Percentiles rank a stretch among this genome's conserved stretches.
Conservation (phyloP, 2,329 filamentous ascomycete species). For the Scortechinia acanthostroma region DNA sequence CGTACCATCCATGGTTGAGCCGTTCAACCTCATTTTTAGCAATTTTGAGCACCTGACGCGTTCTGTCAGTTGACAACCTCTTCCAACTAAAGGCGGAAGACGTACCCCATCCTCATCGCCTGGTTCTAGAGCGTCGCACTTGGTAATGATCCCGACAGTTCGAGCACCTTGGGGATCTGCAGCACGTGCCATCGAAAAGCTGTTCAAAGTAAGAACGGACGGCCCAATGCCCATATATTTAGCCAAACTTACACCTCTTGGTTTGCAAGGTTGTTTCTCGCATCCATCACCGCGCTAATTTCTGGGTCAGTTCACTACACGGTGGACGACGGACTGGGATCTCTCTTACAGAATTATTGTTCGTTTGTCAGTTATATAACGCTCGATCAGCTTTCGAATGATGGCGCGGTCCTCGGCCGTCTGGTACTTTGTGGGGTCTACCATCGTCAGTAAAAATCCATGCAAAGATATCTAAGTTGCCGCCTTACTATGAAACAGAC, state of each 20-base stretch:
- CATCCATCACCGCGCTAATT: slow-evolving; percentile 7
- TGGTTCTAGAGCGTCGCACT: slow-evolving; percentile 5
- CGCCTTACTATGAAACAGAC: slow-evolving; percentile 13
- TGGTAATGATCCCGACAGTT: slow-evolving; percentile 6
- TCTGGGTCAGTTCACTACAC: neutral
- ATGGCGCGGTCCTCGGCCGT: slow-evolving; percentile 10
- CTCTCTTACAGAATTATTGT: slow-evolving; percentile 14
- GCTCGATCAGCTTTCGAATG: slow-evolving; percentile 10
- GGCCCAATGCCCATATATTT: no score
- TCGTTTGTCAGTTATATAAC: slow-evolving; percentile 10
- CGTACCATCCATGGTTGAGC: slow-evolving; percentile 5
- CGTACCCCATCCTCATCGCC: slow-evolving; percentile 5
- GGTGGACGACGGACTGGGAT: neutral
- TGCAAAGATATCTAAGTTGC: neutral
- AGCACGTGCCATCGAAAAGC: slow-evolving; percentile 2
- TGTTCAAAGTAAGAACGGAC: no score
- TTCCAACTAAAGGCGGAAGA: neutral
- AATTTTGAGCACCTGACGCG: slow-evolving; percentile 4
- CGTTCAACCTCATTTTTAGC: slow-evolving; percentile 3
- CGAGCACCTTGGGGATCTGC: slow-evolving; percentile 8
- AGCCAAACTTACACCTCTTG: slow-evolving; percentile 14
- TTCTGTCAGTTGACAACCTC: neutral
- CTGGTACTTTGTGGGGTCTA: slow-evolving; percentile 11
- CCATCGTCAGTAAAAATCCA: neutral
- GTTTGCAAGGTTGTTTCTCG: slow-evolving; percentile 11